Evolutionary conservation across 371 early-diverging fungal species (phyloP).

Genomic region (Syncephalastrum sp.): DNA sequence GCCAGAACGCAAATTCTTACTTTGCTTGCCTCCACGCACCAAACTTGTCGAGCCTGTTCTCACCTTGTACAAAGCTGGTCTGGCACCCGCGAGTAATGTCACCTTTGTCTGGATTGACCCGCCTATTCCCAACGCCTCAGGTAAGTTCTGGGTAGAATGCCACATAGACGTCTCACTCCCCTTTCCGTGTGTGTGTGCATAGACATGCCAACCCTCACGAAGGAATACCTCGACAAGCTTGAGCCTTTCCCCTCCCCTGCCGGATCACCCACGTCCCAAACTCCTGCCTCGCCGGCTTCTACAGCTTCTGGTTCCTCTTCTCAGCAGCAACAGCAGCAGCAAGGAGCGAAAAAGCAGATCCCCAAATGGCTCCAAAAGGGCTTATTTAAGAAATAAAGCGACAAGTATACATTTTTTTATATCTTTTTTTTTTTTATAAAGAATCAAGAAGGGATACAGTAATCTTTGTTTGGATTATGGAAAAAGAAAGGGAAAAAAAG

Average conservation of each 20-base stretch:
- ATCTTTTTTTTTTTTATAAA: neutral
- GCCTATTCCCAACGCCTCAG: constrained; percentile 13
- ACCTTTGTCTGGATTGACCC: constrained; percentile 48
- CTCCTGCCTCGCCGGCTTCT: constrained; percentile 7
- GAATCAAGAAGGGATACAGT: no score
- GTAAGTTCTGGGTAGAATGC: constrained; percentile 18
- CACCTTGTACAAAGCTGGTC: constrained; percentile 41
- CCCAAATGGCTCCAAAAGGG: constrained; percentile 55
- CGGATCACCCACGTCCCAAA: constrained; percentile 9
- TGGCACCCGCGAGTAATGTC: constrained; percentile 49
- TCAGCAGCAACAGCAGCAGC: constrained; percentile 3
- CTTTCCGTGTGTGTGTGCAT: neutral
- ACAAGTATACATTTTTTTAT: neutral
- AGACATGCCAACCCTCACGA: constrained; percentile 19
- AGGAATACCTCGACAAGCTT: constrained; percentile 29
- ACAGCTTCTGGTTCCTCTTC: constrained; percentile 13
- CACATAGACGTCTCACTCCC: neutral
- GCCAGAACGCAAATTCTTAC: constrained; percentile 43
- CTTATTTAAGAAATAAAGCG: constrained; percentile 39
- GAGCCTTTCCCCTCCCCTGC: constrained; percentile 25
- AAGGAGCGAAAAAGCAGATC: constrained; percentile 18
- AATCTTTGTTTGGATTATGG: no score
- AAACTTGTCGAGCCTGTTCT: constrained; percentile 37
- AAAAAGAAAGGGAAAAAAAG: no score
- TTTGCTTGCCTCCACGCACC: constrained; percentile 46